These are phyloP conservation scores for Solanum pimpinellifolium DNA, from an alignment of 257 asterid species.

Conservation along the genomic window DNA sequence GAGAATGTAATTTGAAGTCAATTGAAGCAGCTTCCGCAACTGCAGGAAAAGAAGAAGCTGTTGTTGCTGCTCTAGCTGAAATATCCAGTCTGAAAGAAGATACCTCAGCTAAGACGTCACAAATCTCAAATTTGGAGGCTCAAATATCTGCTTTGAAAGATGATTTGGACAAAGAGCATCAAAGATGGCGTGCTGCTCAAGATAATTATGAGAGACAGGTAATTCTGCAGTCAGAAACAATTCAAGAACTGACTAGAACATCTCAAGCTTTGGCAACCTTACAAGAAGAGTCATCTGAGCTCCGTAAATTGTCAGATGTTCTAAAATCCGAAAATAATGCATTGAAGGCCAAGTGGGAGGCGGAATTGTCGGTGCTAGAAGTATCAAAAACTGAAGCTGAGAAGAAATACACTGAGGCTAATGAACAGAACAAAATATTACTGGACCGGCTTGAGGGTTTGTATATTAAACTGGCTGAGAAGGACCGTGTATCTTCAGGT, in stretches of 20 bases:
- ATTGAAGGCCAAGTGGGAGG: constrained; percentile 69
- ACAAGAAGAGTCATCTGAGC: constrained; percentile 65
- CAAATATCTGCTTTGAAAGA: constrained; percentile 56
- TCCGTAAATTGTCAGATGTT: constrained; percentile 44
- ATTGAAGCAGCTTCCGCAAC: constrained; percentile 56
- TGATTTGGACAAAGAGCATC: constrained; percentile 73
- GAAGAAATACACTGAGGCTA: constrained; percentile 54
- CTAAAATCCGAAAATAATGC: constrained; percentile 48
- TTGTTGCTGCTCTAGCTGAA: constrained; percentile 53
- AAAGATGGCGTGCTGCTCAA: constrained; percentile 67
- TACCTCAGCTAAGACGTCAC: constrained; percentile 51
- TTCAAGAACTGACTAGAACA: constrained; percentile 86
- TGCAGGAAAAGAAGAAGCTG: constrained; percentile 72
- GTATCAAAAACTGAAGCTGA: constrained; percentile 65
- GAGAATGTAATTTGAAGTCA: constrained; percentile 42
- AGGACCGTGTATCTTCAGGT: constrained; percentile 43
- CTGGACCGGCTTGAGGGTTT: constrained; percentile 76
- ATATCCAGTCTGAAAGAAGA: constrained; percentile 58
- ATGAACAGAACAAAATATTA: constrained; percentile 83
- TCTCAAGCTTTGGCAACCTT: constrained; percentile 62
- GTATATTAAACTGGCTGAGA: constrained; percentile 80
- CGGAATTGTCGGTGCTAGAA: constrained; percentile 59
- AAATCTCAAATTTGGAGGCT: constrained; percentile 49
- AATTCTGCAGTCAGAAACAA: constrained; percentile 83
- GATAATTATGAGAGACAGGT: constrained; percentile 95